Evolutionary conservation across 495 filamentous ascomycete genomes (phyloP).

Genomic region (Parathielavia hyrcaniae): DNA sequence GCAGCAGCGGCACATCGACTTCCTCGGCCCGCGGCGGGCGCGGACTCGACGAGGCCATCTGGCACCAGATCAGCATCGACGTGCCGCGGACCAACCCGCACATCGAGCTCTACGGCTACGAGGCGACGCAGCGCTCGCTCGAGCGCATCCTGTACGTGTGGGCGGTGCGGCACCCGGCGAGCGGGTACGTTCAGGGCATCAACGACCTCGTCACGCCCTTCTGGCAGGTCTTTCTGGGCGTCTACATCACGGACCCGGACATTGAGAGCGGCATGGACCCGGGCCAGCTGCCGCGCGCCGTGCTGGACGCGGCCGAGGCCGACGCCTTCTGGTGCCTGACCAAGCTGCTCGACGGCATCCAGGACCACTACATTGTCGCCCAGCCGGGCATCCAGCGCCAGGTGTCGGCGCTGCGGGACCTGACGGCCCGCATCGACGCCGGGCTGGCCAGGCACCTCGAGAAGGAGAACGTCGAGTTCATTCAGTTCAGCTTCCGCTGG

Average conservation of each 20-base stretch:
- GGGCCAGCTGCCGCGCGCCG: constrained; percentile 80
- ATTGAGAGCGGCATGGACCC: constrained; percentile 94
- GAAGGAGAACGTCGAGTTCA: constrained; percentile 88
- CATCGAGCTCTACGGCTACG: constrained; percentile 87
- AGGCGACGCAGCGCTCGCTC: constrained; percentile 87
- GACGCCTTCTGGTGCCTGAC: constrained; percentile 98
- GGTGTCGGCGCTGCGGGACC: constrained; percentile 77
- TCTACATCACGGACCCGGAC: constrained; percentile 88
- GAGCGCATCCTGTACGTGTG: constrained; percentile 95
- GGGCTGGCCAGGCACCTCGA: constrained; percentile 82
- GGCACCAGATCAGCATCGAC: constrained; percentile 99
- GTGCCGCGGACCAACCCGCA: constrained; percentile 96
- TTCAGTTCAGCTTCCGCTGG: constrained; percentile 98
- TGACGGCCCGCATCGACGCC: constrained; percentile 83
- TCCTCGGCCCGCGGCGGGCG: constrained; percentile 38
- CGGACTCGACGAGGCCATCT: constrained; percentile 89
- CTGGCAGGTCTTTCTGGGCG: constrained; percentile 92
- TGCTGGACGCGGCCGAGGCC: constrained; percentile 94
- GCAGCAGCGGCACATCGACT: constrained; percentile 15
- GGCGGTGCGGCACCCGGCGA: constrained; percentile 95
- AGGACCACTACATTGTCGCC: constrained; percentile 97
- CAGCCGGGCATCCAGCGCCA: constrained; percentile 95
- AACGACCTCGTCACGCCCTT: constrained; percentile 97
- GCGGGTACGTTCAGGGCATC: constrained; percentile 96
- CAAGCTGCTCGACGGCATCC: constrained; percentile 92